These are phyloP conservation scores for Cladosporium phlei DNA, from an alignment of 2,329 filamentous ascomycete species.

Conservation along the genomic window DNA sequence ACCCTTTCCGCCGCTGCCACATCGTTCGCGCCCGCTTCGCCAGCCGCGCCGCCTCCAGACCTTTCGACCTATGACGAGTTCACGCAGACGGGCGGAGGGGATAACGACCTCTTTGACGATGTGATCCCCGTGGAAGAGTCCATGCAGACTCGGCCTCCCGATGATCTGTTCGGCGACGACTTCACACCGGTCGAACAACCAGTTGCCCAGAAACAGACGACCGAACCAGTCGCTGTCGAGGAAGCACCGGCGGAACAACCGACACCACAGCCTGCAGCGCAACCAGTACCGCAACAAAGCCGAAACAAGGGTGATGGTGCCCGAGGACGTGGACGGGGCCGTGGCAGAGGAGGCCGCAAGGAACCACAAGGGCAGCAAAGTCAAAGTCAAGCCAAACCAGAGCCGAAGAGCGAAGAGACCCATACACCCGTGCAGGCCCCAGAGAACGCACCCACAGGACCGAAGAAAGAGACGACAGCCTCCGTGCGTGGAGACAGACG, in stretches of 20 bases:
- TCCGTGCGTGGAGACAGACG: slow-evolving; percentile 33
- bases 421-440: slow-evolving; percentile 15
- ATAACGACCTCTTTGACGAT: slow-evolving; percentile 33
- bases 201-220: slow-evolving; percentile 28
- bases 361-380: slow-evolving; percentile 9
- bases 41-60: slow-evolving; percentile 17
- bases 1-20: slow-evolving; percentile 12
- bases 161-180: slow-evolving; percentile 49
- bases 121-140: slow-evolving; percentile 38
- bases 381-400: neutral
- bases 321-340: slow-evolving; percentile 21
- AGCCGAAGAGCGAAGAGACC: slow-evolving; percentile 7
- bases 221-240: slow-evolving; percentile 10
- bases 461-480: slow-evolving; percentile 17
- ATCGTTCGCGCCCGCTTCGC: slow-evolving; percentile 10
- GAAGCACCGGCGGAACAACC: slow-evolving; percentile 15
- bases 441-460: slow-evolving; percentile 23
- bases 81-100: slow-evolving; percentile 30
- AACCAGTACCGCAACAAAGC: neutral
- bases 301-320: neutral
- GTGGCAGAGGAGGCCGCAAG: slow-evolving; percentile 20
- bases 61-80: slow-evolving; percentile 27
- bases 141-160: slow-evolving; percentile 47
- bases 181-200: slow-evolving; percentile 44
- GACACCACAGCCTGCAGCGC: slow-evolving; percentile 1